Evolutionary conservation across 805 yeast genomes (phyloP).

Genomic region (Soucietia sequanensis): DNA sequence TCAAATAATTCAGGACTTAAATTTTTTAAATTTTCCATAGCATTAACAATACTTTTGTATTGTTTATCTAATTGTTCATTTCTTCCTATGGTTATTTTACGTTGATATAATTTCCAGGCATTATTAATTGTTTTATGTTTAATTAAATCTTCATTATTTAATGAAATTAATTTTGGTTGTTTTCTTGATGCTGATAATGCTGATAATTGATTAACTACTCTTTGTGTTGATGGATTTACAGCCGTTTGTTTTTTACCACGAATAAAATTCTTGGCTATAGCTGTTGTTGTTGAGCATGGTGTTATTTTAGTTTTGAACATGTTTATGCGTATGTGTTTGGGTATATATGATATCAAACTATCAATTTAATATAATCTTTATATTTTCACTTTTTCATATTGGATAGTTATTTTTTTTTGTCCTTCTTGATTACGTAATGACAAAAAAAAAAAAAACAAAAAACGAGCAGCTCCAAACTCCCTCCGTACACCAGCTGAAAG

Average conservation of each 20-base stretch:
- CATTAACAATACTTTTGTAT: constrained; percentile 61
- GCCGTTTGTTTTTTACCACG: constrained; percentile 32
- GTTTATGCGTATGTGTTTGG: too few relatives aligned
- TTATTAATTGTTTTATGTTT: constrained; percentile 79
- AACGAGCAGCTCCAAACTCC: too few relatives aligned
- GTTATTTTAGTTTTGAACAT: too few relatives aligned
- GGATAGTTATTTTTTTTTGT: too few relatives aligned
- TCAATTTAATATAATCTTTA: too few relatives aligned
- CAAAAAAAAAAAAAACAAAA: too few relatives aligned
- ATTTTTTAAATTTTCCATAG: constrained; percentile 66
- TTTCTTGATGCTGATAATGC: constrained; percentile 85
- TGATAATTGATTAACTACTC: constrained; percentile 59
- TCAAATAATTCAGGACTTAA: constrained; percentile 55
- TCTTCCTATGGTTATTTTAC: constrained; percentile 46
- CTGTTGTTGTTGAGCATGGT: too few relatives aligned
- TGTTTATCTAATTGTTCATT: constrained; percentile 52
- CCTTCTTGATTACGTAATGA: too few relatives aligned
- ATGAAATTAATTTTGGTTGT: constrained; percentile 77
- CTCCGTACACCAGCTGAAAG: too few relatives aligned
- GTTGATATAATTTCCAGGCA: constrained; percentile 74
- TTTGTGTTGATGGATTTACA: constrained; percentile 38
- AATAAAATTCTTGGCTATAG: too few relatives aligned
- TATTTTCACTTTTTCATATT: too few relatives aligned
- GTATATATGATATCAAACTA: too few relatives aligned
- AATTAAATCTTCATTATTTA: constrained; percentile 76